Percentiles rank a stretch among this genome's conserved stretches.
These are phyloP conservation scores for Dalechampia spathulata DNA, from an alignment of 441 rosid genomes.

Conservation along the genomic window DNA sequence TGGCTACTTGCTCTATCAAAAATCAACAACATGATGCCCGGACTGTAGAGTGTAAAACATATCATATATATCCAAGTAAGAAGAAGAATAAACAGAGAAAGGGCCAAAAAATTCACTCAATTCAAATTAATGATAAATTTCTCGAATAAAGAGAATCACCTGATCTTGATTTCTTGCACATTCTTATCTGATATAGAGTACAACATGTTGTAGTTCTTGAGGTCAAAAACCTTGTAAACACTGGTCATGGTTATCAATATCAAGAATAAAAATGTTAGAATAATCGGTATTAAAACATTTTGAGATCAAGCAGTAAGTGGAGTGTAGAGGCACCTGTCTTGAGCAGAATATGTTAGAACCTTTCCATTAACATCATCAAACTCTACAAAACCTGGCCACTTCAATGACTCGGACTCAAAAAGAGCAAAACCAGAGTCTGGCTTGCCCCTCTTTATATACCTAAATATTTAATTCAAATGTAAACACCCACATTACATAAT, in stretches of 20 bases:
- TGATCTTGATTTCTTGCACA: constrained; percentile 65
- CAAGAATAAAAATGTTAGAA: constrained; percentile 2
- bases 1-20: constrained; percentile 51
- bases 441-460: constrained; percentile 64
- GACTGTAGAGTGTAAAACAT: constrained; percentile 30
- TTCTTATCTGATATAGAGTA: constrained; percentile 58
- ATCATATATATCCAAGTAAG: too few species aligned
- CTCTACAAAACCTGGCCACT: constrained; percentile 92
- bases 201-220: constrained; percentile 57
- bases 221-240: constrained; percentile 68
- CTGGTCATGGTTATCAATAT: constrained; percentile 25
- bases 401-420: constrained; percentile 74
- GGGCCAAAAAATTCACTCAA: too few species aligned
- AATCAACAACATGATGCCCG: constrained; percentile 79
- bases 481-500: not conserved
- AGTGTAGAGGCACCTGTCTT: constrained; percentile 43
- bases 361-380: constrained; percentile 89
- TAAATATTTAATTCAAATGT: constrained; percentile 17
- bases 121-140: too few species aligned
- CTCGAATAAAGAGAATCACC: constrained; percentile 30
- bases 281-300: constrained; percentile 6
- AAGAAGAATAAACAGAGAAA: too few species aligned
- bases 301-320: not conserved
- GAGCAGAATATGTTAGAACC: constrained; percentile 79
- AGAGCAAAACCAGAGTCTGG: constrained; percentile 77